Conservation (phyloP, 179 eudicot species). For the Beta lomatogona region DNA sequence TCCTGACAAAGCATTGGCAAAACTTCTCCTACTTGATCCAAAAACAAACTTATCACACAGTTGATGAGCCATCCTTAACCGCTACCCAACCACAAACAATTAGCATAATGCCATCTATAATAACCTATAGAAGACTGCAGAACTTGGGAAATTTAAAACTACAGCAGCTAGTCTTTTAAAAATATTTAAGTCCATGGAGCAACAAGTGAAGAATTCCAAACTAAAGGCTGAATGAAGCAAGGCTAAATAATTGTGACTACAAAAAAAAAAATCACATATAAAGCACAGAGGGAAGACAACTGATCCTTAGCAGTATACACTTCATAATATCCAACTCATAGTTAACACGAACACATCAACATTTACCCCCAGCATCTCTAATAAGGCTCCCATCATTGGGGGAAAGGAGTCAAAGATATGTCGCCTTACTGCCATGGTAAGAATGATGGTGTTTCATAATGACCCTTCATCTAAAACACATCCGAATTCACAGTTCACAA, state of each 20-base stretch:
- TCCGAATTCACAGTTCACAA: not conserved
- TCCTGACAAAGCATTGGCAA: slow-evolving; percentile 1
- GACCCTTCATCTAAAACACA: not conserved
- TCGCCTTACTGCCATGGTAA: not conserved
- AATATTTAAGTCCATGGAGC: not conserved
- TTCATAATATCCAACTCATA: not conserved
- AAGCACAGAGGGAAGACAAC: slow-evolving; percentile 2
- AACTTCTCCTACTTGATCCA: not conserved
- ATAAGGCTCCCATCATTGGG: not conserved
- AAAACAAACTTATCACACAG: not conserved
- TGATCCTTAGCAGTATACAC: not conserved
- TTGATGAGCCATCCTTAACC: not conserved
- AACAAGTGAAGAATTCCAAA: not conserved
- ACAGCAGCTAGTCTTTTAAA: not conserved
- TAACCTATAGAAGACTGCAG: not conserved
- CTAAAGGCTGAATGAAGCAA: slow-evolving; percentile 4
- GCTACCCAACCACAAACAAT: not conserved
- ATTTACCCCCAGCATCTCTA: not conserved
- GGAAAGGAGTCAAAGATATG: not conserved
- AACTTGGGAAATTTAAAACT: not conserved
- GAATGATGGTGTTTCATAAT: not conserved
- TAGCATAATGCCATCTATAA: not conserved
- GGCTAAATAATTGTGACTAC: not conserved
- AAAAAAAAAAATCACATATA: not conserved
- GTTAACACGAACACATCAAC: not conserved